phyloP scores from a whole-genome alignment of 1,284 basidiomycete genomes.

The Cryptococcus sp. region DNA sequence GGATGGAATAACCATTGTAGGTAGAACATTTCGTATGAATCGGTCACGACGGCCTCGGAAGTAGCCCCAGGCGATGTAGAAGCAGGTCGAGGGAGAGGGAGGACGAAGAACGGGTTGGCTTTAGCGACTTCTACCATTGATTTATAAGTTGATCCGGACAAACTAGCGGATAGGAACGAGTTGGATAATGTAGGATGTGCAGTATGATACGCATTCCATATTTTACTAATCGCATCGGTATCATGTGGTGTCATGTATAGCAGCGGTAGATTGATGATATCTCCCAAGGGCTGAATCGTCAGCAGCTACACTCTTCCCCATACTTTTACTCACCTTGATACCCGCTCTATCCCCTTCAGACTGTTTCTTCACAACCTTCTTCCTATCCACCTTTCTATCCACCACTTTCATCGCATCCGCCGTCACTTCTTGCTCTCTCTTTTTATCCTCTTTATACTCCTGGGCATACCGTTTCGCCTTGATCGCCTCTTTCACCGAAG shows the following conservation, averaged over 20 bases:
- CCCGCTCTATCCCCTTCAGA: slow-evolving; percentile 41
- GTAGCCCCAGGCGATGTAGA: slow-evolving; percentile 29
- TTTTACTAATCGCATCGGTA: slow-evolving; percentile 62
- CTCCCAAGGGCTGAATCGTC: slow-evolving; percentile 62
- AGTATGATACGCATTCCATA: slow-evolving; percentile 88
- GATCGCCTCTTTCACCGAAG: slow-evolving; percentile 25
- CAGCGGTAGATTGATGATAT: slow-evolving; percentile 70
- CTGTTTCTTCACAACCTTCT: slow-evolving; percentile 16
- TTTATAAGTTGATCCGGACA: slow-evolving; percentile 68
- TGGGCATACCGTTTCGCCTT: slow-evolving; percentile 20
- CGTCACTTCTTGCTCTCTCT: not conserved
- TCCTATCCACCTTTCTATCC: not conserved
- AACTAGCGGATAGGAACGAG: slow-evolving; percentile 73
- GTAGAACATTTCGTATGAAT: slow-evolving; percentile 77
- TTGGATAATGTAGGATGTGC: slow-evolving; percentile 69
- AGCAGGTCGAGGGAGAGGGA: slow-evolving; percentile 61
- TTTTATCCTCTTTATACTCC: slow-evolving; percentile 6
- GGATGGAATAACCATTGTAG: slow-evolving; percentile 80
- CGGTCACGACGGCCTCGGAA: slow-evolving; percentile 46
- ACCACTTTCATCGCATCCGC: slow-evolving; percentile 7
- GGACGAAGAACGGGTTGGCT: slow-evolving; percentile 68
- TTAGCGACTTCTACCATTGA: slow-evolving; percentile 62
- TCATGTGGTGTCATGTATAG: slow-evolving; percentile 67
- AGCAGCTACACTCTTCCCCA: not conserved
- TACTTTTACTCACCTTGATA: slow-evolving; percentile 37